Evolutionary conservation across 306 rosid species (phyloP), one percentile per base, ranked within the genome.

Genomic region (Heteromeles arbutifolia): DNA sequence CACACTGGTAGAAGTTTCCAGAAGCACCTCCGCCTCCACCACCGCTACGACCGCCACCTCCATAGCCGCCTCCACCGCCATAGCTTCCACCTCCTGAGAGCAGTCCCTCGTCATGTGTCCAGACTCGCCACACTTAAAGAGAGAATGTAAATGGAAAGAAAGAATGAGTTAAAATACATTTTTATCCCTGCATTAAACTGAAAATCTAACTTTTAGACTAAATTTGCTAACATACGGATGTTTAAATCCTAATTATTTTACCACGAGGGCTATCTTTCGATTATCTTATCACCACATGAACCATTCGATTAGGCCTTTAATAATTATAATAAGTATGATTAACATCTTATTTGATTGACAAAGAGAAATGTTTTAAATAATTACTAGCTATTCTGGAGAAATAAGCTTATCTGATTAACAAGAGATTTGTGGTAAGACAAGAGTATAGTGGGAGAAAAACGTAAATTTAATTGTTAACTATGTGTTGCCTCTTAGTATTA

Each of bases 21-120:
- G 67, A 57, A 18, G 72, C 74, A 0, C 84, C 82, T 0, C 87
- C 90, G 0, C 96, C 91, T 1, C 89, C 91, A 0, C 91, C 79
- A 0, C 83, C 79, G 1, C 66, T 67, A 0, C 74, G 50, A 0
- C 84, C 86, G 0, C 90, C 88, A 2, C 86, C 88, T 0, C 86
- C 84, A 3, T 76, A 83, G 0, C 73, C 74, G 0, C 81, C 81
- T 0, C 84, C 74, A 0, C 78, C 79, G 0, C 80, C 78, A 0
- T 72, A 74, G 2, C 77, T 66, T 1, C 84, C 21, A 48, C 53
- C 87, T 0, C 80, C 81, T 83, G 79, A 14, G 66, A 66, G 74
- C 91, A 87, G 56, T 87, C 91, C 66, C 78, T 81, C 0, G 84
- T 84, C 64, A 85, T 70, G 67, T 81, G 85, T 0, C 88, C 88